These are phyloP conservation scores for Diaporthe helianthi DNA, from an alignment of 2,329 filamentous ascomycete species.

Conservation along the genomic window DNA sequence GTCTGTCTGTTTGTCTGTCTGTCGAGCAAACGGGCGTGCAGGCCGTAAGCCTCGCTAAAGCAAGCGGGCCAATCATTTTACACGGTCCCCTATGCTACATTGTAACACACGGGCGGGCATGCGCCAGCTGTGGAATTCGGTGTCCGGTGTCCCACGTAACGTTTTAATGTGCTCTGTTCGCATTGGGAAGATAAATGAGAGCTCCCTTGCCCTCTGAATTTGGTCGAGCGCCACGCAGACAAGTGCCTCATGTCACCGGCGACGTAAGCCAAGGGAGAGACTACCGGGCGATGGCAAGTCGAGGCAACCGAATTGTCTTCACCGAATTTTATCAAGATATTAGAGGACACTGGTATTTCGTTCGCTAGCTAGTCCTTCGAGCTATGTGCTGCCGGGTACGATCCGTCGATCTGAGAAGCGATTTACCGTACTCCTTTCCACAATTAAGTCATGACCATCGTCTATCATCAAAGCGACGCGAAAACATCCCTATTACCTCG, in stretches of 20 bases:
- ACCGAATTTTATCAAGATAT: background rate
- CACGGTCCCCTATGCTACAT: background rate
- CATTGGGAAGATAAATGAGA: background rate
- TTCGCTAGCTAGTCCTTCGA: constrained; percentile 8
- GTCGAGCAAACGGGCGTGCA: background rate
- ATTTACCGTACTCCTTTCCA: background rate
- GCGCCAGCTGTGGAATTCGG: background rate
- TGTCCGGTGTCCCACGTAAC: background rate
- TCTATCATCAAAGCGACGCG: background rate
- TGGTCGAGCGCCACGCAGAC: background rate
- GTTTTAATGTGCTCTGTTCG: background rate
- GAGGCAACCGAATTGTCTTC: background rate
- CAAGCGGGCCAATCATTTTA: constrained; percentile 21
- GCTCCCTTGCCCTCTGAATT: background rate
- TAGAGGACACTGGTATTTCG: background rate
- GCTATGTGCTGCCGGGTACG: background rate
- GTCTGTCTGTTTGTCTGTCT: no score
- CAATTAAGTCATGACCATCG: background rate
- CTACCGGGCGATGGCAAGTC: background rate
- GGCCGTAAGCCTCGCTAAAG: constrained; percentile 9
- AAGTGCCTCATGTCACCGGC: background rate
- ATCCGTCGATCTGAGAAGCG: background rate
- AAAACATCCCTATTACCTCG: no score
- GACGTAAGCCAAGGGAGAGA: background rate
- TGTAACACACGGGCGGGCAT: constrained; percentile 6